These are phyloP conservation scores for Talaromyces adpressus DNA, from an alignment of 495 filamentous ascomycete species.

Conservation along the genomic window DNA sequence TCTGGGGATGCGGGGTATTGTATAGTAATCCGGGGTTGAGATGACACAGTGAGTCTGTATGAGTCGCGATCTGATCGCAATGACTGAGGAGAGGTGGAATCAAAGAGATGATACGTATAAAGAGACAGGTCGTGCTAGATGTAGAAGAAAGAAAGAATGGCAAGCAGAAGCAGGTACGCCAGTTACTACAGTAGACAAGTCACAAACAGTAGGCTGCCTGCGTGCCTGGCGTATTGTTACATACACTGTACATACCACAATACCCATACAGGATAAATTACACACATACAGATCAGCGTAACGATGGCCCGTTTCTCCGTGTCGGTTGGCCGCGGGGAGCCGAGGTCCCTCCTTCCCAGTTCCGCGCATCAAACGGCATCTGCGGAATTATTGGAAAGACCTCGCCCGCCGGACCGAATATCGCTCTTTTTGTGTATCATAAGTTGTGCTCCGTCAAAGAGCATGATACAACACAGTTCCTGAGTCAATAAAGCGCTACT, in stretches of 20 bases:
- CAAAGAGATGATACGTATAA: neutral
- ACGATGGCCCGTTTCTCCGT: neutral
- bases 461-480: no score
- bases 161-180: neutral
- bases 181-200: neutral
- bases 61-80: neutral
- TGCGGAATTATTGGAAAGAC: neutral
- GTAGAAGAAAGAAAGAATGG: neutral
- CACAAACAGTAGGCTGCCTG: neutral
- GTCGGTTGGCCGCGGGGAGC: neutral
- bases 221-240: neutral
- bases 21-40: neutral
- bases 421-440: neutral
- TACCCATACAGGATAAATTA: neutral
- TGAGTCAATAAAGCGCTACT: neutral
- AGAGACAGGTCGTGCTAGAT: neutral
- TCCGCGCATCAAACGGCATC: neutral
- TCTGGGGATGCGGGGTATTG: neutral
- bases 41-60: neutral
- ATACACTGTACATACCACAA: neutral
- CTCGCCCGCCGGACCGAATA: neutral
- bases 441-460: neutral
- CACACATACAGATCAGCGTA: neutral
- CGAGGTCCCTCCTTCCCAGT: neutral
- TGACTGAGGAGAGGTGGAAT: neutral